A percentile compares a stretch with the other conserved stretches of the same genome.
Evolutionary conservation across 2,329 filamentous ascomycete genomes (phyloP).

Genomic region (Beauveria sp.): DNA sequence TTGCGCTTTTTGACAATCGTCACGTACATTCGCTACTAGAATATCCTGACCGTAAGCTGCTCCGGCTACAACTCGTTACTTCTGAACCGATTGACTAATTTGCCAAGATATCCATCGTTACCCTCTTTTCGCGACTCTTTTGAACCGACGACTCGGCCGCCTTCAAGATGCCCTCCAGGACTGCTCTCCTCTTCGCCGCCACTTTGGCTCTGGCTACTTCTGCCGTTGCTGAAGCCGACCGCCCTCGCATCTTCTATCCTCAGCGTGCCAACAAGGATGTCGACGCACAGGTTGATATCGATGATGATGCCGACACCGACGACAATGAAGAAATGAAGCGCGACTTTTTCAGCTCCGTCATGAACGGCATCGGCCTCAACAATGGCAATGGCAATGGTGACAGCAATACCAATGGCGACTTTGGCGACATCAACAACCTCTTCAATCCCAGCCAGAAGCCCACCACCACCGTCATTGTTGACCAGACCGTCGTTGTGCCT

Average conservation of each 20-base stretch:
- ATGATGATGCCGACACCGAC: constrained; percentile 11
- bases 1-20: constrained; percentile 7
- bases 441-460: constrained; percentile 14
- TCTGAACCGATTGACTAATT: not conserved
- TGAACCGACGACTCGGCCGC: not conserved
- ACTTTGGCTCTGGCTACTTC: constrained; percentile 41
- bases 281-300: constrained; percentile 15
- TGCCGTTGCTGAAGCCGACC: constrained; percentile 36
- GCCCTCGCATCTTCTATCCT: constrained; percentile 51
- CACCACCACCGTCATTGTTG: constrained; percentile 19
- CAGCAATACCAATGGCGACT: not conserved
- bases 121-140: not conserved
- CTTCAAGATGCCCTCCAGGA: constrained; percentile 9
- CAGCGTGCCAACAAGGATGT: constrained; percentile 45
- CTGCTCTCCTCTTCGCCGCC: constrained; percentile 30
- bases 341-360: not conserved
- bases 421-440: constrained; percentile 4
- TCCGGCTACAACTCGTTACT: too few relatives aligned
- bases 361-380: not conserved
- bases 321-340: constrained; percentile 8
- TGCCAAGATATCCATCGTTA: not conserved
- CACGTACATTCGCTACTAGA: constrained; percentile 12
- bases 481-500: constrained; percentile 3
- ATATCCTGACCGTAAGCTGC: constrained; percentile 5
- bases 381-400: not conserved